Evolutionary conservation across 2,329 filamentous ascomycete species (phyloP), one percentile per base, ranked within the genome.

Genomic region (Triangularia verruculosa): DNA sequence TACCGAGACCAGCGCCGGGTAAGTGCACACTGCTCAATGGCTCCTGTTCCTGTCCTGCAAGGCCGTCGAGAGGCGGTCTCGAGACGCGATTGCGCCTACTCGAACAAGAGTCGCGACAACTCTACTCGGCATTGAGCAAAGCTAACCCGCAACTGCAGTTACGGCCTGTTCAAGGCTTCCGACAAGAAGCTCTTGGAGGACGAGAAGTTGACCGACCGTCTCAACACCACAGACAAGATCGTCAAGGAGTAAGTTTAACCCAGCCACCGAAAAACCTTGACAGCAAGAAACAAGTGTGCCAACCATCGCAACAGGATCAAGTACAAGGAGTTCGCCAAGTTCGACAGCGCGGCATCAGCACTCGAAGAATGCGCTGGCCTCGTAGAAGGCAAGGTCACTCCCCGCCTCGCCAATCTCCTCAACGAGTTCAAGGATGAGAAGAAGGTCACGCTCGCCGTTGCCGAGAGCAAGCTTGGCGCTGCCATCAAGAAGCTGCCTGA

Each of bases 121-220:
- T 6, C 39, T 20, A 2, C 4, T 8, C 51, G 15, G 9, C 51
- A 54, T 54, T 54, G 51, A 27, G 4, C 24, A 57, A 28, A 22
- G 30, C 59, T 71, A 58, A 70, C 63, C 24, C 11, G 25, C 30
- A 12, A 54, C 64, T 67, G 70, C 72, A 96, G 95, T 78, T 98
- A 98, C 83, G 95, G 93, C 79, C 87, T 99, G 78, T 93, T 99
- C 83, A 98, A 99, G 85, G 91, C 94, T 72, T 92, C 93, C 78
- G 94, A 98, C 86, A 98, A 97, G 87, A 98, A 98, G 84, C 86
- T 98, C 65, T 84, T 99, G 70, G 95, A 96, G 79, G 89, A 90
- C 74, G 90, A 94, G 79, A 88, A 93, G 74, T 79, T 96, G 68
- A 84, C 86, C 61, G 83, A 87, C 68, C 88, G 95, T 76, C 84